A percentile compares a stretch with the other conserved stretches of the same genome.
These are phyloP conservation scores for Suhomyces xylopsoci DNA, from an alignment of 805 yeast species.

Conservation along the genomic window DNA sequence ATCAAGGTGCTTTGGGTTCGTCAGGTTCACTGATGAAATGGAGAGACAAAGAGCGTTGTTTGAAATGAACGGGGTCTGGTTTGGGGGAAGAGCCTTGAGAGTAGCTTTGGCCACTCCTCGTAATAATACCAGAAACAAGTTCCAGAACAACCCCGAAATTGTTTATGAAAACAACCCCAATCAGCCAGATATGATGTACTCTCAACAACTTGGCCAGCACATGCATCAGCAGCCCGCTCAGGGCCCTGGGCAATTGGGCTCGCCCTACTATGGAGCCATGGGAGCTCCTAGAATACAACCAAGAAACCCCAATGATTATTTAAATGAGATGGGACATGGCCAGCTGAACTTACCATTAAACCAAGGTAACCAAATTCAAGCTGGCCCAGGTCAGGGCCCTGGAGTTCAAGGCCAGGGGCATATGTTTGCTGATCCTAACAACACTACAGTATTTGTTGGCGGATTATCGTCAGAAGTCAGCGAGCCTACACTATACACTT, in stretches of 20 bases:
- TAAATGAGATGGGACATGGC: background rate
- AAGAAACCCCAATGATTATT: background rate
- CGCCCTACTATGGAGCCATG: constrained; percentile 6
- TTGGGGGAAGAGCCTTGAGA: constrained; percentile 72
- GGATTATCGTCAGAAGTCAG: constrained; percentile 64
- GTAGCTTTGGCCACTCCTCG: constrained; percentile 81
- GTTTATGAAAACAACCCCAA: constrained; percentile 5
- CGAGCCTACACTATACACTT: constrained; percentile 56
- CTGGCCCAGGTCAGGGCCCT: constrained; percentile 5
- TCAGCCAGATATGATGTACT: constrained; percentile 14
- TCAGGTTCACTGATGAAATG: constrained; percentile 65
- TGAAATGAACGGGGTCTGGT: constrained; percentile 79
- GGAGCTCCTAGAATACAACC: background rate
- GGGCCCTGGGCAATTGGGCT: background rate
- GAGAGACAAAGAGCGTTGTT: constrained; percentile 66
- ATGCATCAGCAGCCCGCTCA: background rate
- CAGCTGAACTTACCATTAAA: background rate
- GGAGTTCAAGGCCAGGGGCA: constrained; percentile 2
- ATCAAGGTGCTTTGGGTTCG: constrained; percentile 79
- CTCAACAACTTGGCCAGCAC: background rate
- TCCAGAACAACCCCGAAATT: background rate
- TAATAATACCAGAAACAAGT: constrained; percentile 15
- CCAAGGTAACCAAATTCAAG: background rate
- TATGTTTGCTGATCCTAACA: constrained; percentile 53
- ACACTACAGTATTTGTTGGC: constrained; percentile 77